A percentile compares a stretch with the other conserved stretches of the same genome.
These are phyloP conservation scores for Pseudocercospora macadamiae DNA, from an alignment of 2,329 filamentous ascomycete species.

Conservation along the genomic window DNA sequence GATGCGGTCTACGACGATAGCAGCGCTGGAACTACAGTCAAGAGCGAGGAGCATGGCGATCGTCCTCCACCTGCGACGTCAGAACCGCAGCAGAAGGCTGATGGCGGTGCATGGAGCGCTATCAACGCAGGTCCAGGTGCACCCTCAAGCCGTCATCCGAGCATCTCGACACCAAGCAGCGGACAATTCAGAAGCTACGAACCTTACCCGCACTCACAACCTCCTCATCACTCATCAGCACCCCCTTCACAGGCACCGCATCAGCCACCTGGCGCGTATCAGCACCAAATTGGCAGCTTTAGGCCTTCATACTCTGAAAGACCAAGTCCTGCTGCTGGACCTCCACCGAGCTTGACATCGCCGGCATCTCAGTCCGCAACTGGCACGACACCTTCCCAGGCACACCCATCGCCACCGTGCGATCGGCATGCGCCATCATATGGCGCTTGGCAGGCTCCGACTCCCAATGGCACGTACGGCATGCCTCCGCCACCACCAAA, in stretches of 20 bases:
- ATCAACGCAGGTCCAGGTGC: constrained; percentile 41
- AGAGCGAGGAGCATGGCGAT: constrained; percentile 37
- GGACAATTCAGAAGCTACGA: constrained; percentile 36
- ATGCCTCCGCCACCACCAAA: constrained; percentile 25
- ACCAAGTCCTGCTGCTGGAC: constrained; percentile 20
- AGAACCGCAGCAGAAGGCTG: constrained; percentile 23
- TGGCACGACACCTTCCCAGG: constrained; percentile 30
- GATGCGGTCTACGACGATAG: constrained; percentile 36
- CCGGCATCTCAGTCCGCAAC: constrained; percentile 31
- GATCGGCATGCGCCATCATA: constrained; percentile 25
- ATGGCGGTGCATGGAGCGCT: constrained; percentile 44
- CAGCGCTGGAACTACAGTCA: constrained; percentile 35
- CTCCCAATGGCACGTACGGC: constrained; percentile 26
- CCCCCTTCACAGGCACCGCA: constrained; percentile 5
- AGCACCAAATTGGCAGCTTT: constrained; percentile 33
- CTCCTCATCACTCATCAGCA: constrained; percentile 1
- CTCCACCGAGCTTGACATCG: constrained; percentile 32
- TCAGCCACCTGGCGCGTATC: constrained; percentile 13
- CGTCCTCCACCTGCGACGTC: constrained; percentile 21
- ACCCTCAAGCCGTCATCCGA: constrained; percentile 27
- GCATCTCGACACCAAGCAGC: constrained; percentile 29
- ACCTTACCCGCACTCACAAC: constrained; percentile 25
- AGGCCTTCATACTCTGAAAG: constrained; percentile 30
- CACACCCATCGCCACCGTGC: constrained; percentile 31
- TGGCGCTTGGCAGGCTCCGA: constrained; percentile 29